Base-by-base conservation (phyloP, 202 grass and related monocot species). In the Musa balbisiana region DNA sequence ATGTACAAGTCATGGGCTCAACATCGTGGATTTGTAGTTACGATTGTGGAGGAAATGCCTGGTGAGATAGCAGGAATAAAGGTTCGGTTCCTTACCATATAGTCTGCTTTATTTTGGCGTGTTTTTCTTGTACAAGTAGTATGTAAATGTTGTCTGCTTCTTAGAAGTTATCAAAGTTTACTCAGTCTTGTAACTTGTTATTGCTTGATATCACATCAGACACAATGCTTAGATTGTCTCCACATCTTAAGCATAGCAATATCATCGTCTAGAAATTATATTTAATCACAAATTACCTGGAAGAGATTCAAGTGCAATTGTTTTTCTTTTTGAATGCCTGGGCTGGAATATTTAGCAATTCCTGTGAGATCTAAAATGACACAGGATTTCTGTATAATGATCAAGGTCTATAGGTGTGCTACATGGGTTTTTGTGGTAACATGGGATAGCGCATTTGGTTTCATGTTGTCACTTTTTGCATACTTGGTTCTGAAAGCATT, bases 51-150 rank as follows among this genome's bases (percentile, higher is more conserved):
- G 91, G 90, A 93, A 82, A 91, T 98, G 81, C 63, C 88, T 80
- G 94, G 94, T 88, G 92, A 96, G 86, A 54, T 91, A 81, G 94
- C 94, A 60, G 94, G 90, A 81, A 98, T 98, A 76, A 98, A 98
- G 90, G 90, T 93, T 92, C 77, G 81, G 52, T 69, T 78, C 51
- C 62, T 74, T 83, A 79, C 33, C 78, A 64, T 78, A 67, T 56
- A 21, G 33, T 81, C 49, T 74, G 14, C 21, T 65, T 53, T 59
- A 23, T 23, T 49, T 71, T 56, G 49, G 15, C 4, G 10, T 20
- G 6, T 9, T 55, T 71, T 22, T 24, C 17, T 33, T 51, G 9
- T 10, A 19, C 43, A 0, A 25, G 15, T 13, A 12, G 12, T 20
- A 62, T 8, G 6, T 55, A 9, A 14, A 6, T 16, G 9, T 55